A percentile compares a stretch with the other conserved stretches of the same genome.
Conservation (phyloP, 2,329 filamentous ascomycete genomes). For the Alternaria postmessia region DNA sequence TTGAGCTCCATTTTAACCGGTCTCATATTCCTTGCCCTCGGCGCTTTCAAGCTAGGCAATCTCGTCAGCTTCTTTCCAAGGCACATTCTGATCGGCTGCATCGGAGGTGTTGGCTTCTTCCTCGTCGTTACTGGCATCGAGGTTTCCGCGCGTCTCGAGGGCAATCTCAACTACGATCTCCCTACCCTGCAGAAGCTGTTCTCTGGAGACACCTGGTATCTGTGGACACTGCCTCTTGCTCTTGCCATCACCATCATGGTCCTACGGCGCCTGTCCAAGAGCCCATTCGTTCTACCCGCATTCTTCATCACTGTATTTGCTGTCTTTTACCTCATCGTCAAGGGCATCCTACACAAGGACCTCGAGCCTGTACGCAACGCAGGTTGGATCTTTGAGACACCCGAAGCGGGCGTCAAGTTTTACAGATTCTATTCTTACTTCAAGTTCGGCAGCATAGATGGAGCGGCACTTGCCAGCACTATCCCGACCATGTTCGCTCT, state of each 20-base stretch:
- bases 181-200: conserved; percentile 79
- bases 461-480: conserved; percentile 81
- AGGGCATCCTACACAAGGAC: conserved; percentile 72
- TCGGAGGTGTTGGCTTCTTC: conserved; percentile 96
- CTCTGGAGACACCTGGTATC: conserved; percentile 73
- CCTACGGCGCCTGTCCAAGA: conserved; percentile 77
- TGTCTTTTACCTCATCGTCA: conserved; percentile 80
- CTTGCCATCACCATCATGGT: conserved; percentile 80
- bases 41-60: conserved; percentile 84
- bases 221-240: conserved; percentile 83
- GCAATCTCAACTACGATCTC: conserved; percentile 82
- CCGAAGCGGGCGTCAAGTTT: conserved; percentile 86
- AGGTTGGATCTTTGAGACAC: conserved; percentile 93
- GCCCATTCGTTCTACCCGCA: conserved; percentile 83
- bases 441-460: conserved; percentile 81
- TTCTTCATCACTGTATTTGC: conserved; percentile 84
- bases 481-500: conserved; percentile 95
- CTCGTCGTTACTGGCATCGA: conserved; percentile 90
- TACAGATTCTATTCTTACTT: conserved; percentile 98
- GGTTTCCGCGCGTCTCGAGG: conserved; percentile 87
- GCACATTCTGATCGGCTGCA: conserved; percentile 95
- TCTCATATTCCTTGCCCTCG: conserved; percentile 89
- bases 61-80: conserved; percentile 96
- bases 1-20: conserved; percentile 92
- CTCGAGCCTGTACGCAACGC: conserved; percentile 71